Evolutionary conservation across 345 rosid genomes (phyloP), one percentile per base, ranked within the genome.

Genomic region (Garcia nutans): DNA sequence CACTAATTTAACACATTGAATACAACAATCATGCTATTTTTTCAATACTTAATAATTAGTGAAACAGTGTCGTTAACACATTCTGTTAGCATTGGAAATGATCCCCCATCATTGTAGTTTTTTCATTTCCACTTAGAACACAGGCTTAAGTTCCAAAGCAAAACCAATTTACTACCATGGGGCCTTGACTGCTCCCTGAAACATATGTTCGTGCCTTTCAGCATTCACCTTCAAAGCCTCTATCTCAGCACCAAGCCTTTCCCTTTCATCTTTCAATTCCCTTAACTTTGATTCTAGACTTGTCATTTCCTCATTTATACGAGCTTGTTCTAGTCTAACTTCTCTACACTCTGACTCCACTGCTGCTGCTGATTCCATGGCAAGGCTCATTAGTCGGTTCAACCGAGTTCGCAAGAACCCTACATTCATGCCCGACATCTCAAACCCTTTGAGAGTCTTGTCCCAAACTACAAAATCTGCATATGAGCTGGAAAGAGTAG

Each of bases 391-490:
- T 26, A 88, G 76, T 65, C 65, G 44, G n/a, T 62, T 65, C 61
- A 88, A 71, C 22, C 89, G 76, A 71, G 75, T 72, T 17, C 76
- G 84, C 56, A 82, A 60, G 72, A 85, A 88, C 52, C 85, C 86
- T 3, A 85, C 86, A 3, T 86, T 82, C 83, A 79, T 88, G 64
- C 91, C 88, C 75, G 86, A 74, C 77, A 81, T 76, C 83, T 80
- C 85, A 63, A 88, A 86, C n/a, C 87, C 88, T 73, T 86, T 83
- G 74, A 88, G 76, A 41, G 85, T 88, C 65, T 73, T 82, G 65
- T 79, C 84, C 91, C 89, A 86, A 22, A 73, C 73, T 47, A 66
- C 71, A n/a, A 79, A 88, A 73, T 83, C 81, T 50, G 84, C 74
- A 24, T 23, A 56, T 8, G 83, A 76, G 63, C 79, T 78, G 50